phyloP scores from a whole-genome alignment of 768 basidiomycete species.

The Hydnum rufescens region DNA sequence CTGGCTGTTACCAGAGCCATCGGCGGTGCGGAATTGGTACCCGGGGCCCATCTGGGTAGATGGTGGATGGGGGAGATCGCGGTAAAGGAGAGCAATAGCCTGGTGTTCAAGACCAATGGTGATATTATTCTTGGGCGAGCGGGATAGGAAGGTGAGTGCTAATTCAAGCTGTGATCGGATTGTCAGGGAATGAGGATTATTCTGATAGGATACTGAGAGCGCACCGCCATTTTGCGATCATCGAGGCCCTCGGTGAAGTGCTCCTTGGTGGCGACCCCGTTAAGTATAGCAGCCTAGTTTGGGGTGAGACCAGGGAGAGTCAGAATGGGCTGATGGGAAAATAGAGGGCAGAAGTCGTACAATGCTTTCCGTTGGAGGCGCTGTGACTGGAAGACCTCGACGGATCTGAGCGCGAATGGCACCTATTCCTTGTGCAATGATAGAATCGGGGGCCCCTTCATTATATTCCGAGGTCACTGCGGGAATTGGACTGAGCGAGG shows the following conservation, averaged over 20 bases:
- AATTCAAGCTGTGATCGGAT: conserved; percentile 30
- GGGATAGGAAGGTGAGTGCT: conserved; percentile 38
- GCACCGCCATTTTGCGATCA: conserved; percentile 40
- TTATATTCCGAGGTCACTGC: neutral
- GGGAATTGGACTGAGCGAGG: neutral
- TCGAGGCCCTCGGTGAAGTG: conserved; percentile 19
- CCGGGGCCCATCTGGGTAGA: conserved; percentile 25
- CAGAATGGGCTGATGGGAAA: too few species aligned
- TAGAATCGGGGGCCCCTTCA: neutral
- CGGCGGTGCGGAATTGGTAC: conserved; percentile 32
- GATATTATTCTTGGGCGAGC: conserved; percentile 19
- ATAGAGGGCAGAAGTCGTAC: neutral
- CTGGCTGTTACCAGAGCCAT: conserved; percentile 62
- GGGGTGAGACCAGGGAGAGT: too few species aligned
- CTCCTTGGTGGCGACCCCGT: neutral
- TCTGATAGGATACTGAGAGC: conserved; percentile 14
- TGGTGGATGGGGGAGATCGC: conserved; percentile 64
- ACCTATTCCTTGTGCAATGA: neutral
- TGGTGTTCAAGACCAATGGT: conserved; percentile 12
- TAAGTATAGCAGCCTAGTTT: too few species aligned
- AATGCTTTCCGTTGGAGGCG: neutral
- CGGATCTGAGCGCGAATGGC: neutral
- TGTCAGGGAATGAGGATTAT: neutral
- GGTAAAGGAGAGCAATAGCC: conserved; percentile 26
- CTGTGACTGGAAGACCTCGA: neutral